Evolutionary conservation across 257 asterid genomes (phyloP).

Genomic region (Solanum sejunctum): DNA sequence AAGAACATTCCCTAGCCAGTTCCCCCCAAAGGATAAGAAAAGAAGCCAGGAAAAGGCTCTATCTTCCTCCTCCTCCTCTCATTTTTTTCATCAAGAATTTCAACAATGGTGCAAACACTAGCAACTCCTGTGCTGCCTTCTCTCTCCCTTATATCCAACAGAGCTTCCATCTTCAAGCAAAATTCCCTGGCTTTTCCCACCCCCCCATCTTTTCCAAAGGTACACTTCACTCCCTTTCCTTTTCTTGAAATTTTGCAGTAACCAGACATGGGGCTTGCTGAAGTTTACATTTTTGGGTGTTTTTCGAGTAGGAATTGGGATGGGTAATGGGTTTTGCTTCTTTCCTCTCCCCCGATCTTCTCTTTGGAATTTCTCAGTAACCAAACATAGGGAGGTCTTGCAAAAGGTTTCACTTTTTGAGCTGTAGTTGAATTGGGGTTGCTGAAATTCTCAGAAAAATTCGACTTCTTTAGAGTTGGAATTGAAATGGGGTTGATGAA

Average conservation of each 20-base stretch:
- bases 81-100: not conserved
- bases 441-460: not conserved
- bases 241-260: not conserved
- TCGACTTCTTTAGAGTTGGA: not conserved
- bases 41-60: not conserved
- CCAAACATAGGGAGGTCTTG: not conserved
- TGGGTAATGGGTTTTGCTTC: not conserved
- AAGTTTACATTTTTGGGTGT: not conserved
- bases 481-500: not conserved
- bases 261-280: not conserved
- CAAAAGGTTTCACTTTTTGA: not conserved
- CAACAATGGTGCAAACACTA: constrained; percentile 51
- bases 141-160: constrained; percentile 44
- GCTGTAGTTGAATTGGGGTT: not conserved
- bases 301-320: not conserved
- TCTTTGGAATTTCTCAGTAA: not conserved
- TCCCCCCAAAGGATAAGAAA: not conserved
- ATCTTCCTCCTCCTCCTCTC: not conserved
- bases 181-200: constrained; percentile 30
- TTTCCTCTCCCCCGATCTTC: not conserved
- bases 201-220: constrained; percentile 42
- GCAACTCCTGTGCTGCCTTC: constrained; percentile 75
- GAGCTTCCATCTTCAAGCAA: constrained; percentile 19
- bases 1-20: not conserved
- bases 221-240: not conserved